Conservation (phyloP, 106 monocot genomes). For the Cymbidium sinense region DNA sequence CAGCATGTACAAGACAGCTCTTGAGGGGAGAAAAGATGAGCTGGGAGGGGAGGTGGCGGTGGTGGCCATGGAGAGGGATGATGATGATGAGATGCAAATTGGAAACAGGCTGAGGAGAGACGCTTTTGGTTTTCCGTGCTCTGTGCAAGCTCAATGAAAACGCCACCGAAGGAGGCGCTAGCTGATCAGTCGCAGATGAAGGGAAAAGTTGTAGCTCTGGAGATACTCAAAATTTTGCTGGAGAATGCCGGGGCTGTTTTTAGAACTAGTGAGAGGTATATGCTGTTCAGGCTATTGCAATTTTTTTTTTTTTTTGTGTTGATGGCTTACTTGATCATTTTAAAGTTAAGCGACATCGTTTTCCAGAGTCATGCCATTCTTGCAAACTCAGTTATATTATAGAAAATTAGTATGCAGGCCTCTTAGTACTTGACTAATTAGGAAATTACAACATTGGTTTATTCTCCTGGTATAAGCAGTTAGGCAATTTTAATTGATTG, state of each 20-base stretch:
- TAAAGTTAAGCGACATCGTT: neutral
- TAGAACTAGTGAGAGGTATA: constrained; percentile 89
- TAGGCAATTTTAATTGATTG: neutral
- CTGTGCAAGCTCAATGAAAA: constrained; percentile 97
- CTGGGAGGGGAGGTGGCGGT: constrained; percentile 53
- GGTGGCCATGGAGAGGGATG: constrained; percentile 68
- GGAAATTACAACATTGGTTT: neutral
- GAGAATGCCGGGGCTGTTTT: constrained; percentile 99
- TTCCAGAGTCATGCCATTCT: neutral
- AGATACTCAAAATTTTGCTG: constrained; percentile 88
- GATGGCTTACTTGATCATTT: neutral
- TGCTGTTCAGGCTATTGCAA: neutral
- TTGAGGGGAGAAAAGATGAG: constrained; percentile 94
- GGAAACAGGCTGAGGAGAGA: constrained; percentile 82
- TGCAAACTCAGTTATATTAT: neutral
- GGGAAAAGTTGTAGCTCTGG: constrained; percentile 91
- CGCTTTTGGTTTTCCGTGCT: constrained; percentile 94
- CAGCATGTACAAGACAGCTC: constrained; percentile 95
- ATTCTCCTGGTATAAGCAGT: neutral
- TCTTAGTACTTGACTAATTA: neutral
- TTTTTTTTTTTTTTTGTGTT: neutral
- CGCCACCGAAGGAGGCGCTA: constrained; percentile 75
- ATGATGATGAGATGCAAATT: constrained; percentile 88
- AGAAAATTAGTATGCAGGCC: neutral
- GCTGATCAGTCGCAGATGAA: constrained; percentile 71